Conservation (phyloP, 305 asterid genomes). For the Euphrasia arctica region DNA sequence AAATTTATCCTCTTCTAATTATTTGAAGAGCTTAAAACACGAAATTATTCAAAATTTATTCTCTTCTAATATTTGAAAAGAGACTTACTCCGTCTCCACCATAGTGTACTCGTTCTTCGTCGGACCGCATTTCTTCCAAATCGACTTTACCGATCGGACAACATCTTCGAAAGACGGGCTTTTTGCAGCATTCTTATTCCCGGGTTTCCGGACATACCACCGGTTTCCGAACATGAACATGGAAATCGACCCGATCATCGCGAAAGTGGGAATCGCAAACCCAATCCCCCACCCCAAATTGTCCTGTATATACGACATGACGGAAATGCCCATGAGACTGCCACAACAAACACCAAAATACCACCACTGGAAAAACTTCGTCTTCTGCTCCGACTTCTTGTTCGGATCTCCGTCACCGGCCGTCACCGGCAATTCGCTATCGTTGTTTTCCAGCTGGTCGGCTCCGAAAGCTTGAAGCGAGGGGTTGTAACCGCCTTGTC, state of each 20-base stretch:
- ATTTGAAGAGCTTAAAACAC: too few species aligned
- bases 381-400: constrained; percentile 40
- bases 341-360: constrained; percentile 88
- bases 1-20: too few species aligned
- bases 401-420: constrained; percentile 20
- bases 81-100: constrained; percentile 76
- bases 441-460: constrained; percentile 51
- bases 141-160: constrained; percentile 33
- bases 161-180: constrained; percentile 34
- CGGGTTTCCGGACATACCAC: constrained; percentile 34
- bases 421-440: constrained; percentile 41
- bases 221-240: constrained; percentile 57
- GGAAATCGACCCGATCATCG: constrained; percentile 52
- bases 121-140: constrained; percentile 19
- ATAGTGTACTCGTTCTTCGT: constrained; percentile 25
- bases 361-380: constrained; percentile 88
- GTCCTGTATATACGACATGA: constrained; percentile 84
- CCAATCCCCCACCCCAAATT: constrained; percentile 89
- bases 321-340: constrained; percentile 68
- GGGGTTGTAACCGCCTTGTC: constrained; percentile 83
- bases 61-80: too few species aligned
- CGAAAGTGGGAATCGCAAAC: constrained; percentile 68
- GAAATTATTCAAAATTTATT: too few species aligned
- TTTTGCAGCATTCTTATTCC: constrained; percentile 16
- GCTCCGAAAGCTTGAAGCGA: constrained; percentile 96